Conservation (phyloP, 768 basidiomycete genomes). For the Xerocomus spinulosus region DNA sequence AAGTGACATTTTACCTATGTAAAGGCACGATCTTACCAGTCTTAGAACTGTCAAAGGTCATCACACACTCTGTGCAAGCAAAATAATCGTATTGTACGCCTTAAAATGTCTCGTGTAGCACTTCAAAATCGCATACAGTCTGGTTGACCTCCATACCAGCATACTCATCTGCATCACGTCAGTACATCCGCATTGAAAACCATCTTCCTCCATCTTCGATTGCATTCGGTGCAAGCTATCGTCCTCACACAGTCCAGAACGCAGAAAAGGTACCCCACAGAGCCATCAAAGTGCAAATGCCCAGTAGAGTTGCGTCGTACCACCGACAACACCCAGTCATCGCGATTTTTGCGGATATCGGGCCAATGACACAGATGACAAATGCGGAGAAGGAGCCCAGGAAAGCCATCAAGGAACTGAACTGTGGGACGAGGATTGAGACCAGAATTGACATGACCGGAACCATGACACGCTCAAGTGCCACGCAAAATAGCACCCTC, state of each 20-base stretch:
- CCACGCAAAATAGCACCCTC: constrained; percentile 39
- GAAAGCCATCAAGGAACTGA: constrained; percentile 83
- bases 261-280: constrained; percentile 72
- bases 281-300: constrained; percentile 58
- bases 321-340: constrained; percentile 45
- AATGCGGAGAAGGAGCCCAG: constrained; percentile 86
- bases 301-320: constrained; percentile 54
- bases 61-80: constrained; percentile 62
- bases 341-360: constrained; percentile 65
- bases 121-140: constrained; percentile 3
- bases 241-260: constrained; percentile 38
- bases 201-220: neutral
- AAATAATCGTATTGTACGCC: constrained; percentile 28
- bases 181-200: neutral
- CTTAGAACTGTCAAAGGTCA: constrained; percentile 70
- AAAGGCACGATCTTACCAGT: neutral
- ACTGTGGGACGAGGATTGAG: constrained; percentile 75
- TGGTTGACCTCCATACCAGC: neutral
- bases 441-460: constrained; percentile 58
- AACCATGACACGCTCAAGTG: constrained; percentile 54
- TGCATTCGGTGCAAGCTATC: neutral
- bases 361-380: constrained; percentile 71
- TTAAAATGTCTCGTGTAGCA: constrained; percentile 3
- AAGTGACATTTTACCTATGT: constrained; percentile 29
- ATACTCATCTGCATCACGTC: neutral